These are phyloP conservation scores for Agarophyton chilense DNA, from an alignment of 23 red algal species.

Conservation along the genomic window DNA sequence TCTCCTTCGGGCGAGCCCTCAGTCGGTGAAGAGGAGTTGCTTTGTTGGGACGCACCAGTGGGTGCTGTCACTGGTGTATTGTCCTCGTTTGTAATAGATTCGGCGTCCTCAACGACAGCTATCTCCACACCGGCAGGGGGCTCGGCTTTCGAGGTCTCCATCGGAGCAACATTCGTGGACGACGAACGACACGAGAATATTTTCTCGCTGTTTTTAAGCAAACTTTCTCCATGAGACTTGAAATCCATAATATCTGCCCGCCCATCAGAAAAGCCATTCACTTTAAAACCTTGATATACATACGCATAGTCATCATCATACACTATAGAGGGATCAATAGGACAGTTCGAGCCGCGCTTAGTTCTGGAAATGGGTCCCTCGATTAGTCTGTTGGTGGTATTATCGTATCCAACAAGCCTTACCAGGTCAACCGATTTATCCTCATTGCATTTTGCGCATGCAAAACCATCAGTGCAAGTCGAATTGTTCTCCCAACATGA, in stretches of 20 bases:
- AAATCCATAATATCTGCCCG: neutral
- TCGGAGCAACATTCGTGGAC: neutral
- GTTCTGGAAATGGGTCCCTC: neutral
- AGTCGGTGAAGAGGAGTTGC: neutral
- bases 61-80: too few relatives aligned
- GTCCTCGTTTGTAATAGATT: too few relatives aligned
- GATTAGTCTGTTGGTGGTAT: neutral
- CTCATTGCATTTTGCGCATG: neutral
- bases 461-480: neutral
- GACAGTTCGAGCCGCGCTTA: neutral
- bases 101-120: neutral
- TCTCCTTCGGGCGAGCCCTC: neutral
- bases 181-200: neutral
- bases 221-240: neutral
- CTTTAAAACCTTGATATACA: neutral
- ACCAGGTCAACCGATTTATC: constrained; percentile 1
- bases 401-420: neutral
- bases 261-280: neutral
- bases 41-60: neutral
- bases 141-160: neutral
- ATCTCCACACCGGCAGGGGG: neutral
- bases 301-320: neutral
- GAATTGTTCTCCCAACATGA: neutral
- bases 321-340: neutral
- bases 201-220: neutral